phyloP scores from a whole-genome alignment of 768 basidiomycete genomes.

The Dacryopinax primogenitus region DNA sequence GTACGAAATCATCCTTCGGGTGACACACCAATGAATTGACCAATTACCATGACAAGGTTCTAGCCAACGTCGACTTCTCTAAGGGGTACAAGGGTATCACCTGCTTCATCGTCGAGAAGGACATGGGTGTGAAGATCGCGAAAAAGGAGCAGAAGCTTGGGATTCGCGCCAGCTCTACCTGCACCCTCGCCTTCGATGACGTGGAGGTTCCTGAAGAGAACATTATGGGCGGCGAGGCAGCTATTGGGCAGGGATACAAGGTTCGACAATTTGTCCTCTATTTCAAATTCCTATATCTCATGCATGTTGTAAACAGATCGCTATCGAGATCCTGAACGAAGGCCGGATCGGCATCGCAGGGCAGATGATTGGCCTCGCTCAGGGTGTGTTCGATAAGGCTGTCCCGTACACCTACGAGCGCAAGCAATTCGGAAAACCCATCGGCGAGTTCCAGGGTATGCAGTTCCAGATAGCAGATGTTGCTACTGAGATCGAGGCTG shows the following conservation, averaged over 20 bases:
- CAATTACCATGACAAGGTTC: conserved; percentile 84
- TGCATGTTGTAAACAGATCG: conserved; percentile 40
- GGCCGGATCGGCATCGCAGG: conserved; percentile 96
- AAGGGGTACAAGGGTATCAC: conserved; percentile 99
- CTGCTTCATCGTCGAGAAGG: conserved; percentile 90
- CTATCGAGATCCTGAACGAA: conserved; percentile 94
- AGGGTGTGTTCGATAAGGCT: conserved; percentile 89
- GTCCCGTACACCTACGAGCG: conserved; percentile 94
- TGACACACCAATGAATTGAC: conserved; percentile 33
- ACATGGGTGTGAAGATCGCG: conserved; percentile 92
- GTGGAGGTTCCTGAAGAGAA: conserved; percentile 74
- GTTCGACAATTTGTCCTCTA: conserved; percentile 23
- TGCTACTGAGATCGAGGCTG: conserved; percentile 78
- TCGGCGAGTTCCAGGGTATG: conserved; percentile 95
- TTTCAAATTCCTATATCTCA: neutral
- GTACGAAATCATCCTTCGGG: conserved; percentile 12
- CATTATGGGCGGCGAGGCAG: conserved; percentile 64
- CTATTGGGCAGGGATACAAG: conserved; percentile 78
- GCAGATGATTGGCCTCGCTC: conserved; percentile 96
- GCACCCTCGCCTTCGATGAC: conserved; percentile 88
- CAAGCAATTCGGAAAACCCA: conserved; percentile 83
- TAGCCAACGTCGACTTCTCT: conserved; percentile 86
- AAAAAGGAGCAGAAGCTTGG: conserved; percentile 99
- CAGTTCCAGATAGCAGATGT: conserved; percentile 86
- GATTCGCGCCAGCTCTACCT: conserved; percentile 91